These are phyloP conservation scores for Lentinus tigrinus DNA, from an alignment of 768 basidiomycete species.

Conservation along the genomic window DNA sequence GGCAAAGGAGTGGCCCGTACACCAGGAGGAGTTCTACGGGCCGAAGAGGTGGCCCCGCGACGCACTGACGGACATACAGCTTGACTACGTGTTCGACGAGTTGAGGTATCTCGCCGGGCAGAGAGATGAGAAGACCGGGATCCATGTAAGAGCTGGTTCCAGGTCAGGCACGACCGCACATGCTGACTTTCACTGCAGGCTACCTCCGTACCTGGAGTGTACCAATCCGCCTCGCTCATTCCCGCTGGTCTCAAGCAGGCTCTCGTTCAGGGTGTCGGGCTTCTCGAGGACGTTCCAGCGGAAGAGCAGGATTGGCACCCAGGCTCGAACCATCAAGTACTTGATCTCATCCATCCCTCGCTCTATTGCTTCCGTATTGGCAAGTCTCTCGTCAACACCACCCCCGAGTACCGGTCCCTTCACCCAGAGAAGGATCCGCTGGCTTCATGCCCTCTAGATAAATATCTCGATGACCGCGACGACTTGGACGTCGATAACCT, in stretches of 20 bases:
- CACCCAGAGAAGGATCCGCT: background rate
- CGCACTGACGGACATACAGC: background rate
- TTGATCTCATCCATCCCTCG: conserved; percentile 46
- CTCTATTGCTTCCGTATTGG: conserved; percentile 33
- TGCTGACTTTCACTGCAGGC: background rate
- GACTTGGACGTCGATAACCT: background rate
- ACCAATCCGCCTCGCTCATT: background rate
- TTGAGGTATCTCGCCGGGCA: background rate
- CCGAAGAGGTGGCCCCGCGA: background rate
- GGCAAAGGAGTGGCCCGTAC: background rate
- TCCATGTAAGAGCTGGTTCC: too few species aligned
- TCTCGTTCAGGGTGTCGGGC: background rate
- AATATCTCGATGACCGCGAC: background rate
- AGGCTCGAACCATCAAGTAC: conserved; percentile 39
- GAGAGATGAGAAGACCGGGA: background rate
- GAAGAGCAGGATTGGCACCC: conserved; percentile 46
- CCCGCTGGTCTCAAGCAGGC: background rate
- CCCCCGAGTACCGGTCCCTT: background rate
- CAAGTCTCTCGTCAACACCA: background rate
- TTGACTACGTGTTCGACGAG: background rate
- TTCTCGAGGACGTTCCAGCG: conserved; percentile 38
- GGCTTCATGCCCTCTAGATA: background rate
- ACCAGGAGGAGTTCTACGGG: background rate
- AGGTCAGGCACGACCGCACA: too few species aligned
- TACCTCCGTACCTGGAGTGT: background rate